Percentiles rank a stretch among this genome's conserved stretches.
Evolutionary conservation across 495 filamentous ascomycete species (phyloP).

Genomic region (Venustampulla echinocandica): DNA sequence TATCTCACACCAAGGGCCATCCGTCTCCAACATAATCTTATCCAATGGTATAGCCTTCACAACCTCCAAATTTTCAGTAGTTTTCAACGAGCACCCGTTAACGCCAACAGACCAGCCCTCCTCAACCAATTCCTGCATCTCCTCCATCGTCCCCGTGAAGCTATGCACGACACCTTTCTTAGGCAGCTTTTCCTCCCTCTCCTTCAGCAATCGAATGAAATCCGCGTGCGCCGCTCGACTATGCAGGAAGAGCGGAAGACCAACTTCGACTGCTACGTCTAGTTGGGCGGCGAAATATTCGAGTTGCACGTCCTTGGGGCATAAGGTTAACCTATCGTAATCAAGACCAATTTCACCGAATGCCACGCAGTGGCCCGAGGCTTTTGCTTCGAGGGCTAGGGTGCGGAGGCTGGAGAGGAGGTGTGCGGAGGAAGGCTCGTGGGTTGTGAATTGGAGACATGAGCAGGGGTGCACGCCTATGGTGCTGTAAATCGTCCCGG

Average conservation of each 20-base stretch:
- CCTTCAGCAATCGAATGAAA: conserved; percentile 50
- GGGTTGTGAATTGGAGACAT: conserved; percentile 54
- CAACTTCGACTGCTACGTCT: conserved; percentile 56
- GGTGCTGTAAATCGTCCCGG: conserved; percentile 75
- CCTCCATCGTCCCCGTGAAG: conserved; percentile 63
- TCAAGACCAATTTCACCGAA: conserved; percentile 96
- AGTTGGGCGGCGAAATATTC: conserved; percentile 78
- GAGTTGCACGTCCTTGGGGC: conserved; percentile 65
- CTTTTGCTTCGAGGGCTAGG: conserved; percentile 42
- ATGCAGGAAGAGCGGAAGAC: conserved; percentile 67
- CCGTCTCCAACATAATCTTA: conserved; percentile 65
- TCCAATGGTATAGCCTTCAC: conserved; percentile 60
- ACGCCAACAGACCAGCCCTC: conserved; percentile 62
- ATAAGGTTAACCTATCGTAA: conserved; percentile 83
- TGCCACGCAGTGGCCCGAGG: conserved; percentile 53
- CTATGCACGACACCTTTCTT: conserved; percentile 63
- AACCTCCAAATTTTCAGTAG: conserved; percentile 61
- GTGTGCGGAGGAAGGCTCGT: conserved; percentile 44
- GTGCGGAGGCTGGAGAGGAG: conserved; percentile 52
- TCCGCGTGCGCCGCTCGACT: conserved; percentile 59
- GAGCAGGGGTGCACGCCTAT: conserved; percentile 90
- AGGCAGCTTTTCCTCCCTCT: conserved; percentile 44
- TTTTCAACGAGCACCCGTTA: conserved; percentile 69
- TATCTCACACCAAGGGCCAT: conserved; percentile 60
- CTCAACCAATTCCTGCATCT: conserved; percentile 57